A percentile compares a stretch with the other conserved stretches of the same genome.
phyloP scores from a whole-genome alignment of 1,284 basidiomycete genomes.

The Cronartium quercuum region DNA sequence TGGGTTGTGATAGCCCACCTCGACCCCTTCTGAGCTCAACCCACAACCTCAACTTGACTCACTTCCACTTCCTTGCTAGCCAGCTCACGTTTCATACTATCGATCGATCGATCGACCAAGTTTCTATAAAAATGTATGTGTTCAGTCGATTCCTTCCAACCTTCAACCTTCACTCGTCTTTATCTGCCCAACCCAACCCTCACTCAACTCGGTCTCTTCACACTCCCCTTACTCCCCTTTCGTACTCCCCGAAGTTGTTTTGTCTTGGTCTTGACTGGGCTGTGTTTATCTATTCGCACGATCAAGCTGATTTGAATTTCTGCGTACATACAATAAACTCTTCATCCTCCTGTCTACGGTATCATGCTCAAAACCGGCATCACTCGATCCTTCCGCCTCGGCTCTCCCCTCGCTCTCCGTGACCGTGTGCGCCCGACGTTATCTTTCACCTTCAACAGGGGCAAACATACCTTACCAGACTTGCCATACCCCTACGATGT shows the following conservation, averaged over 20 bases:
- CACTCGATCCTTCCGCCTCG: slow-evolving; percentile 5
- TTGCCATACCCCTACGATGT: slow-evolving; percentile 81
- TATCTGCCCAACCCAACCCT: background rate
- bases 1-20: too few species aligned
- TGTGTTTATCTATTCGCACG: background rate
- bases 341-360: slow-evolving; percentile 4
- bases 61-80: too few species aligned
- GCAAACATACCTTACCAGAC: slow-evolving; percentile 66
- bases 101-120: too few species aligned
- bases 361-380: slow-evolving; percentile 18
- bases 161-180: background rate
- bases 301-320: background rate
- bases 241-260: background rate
- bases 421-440: background rate
- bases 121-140: background rate
- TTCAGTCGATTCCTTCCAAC: background rate
- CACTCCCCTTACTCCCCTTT: background rate
- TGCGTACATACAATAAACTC: background rate
- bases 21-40: too few species aligned
- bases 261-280: background rate
- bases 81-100: too few species aligned
- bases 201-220: background rate
- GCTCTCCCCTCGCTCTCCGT: slow-evolving; percentile 15
- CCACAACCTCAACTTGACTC: too few species aligned
- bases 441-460: slow-evolving; percentile 16